Conservation (phyloP, 805 yeast species). For the Wickerhamiella parazyma region DNA sequence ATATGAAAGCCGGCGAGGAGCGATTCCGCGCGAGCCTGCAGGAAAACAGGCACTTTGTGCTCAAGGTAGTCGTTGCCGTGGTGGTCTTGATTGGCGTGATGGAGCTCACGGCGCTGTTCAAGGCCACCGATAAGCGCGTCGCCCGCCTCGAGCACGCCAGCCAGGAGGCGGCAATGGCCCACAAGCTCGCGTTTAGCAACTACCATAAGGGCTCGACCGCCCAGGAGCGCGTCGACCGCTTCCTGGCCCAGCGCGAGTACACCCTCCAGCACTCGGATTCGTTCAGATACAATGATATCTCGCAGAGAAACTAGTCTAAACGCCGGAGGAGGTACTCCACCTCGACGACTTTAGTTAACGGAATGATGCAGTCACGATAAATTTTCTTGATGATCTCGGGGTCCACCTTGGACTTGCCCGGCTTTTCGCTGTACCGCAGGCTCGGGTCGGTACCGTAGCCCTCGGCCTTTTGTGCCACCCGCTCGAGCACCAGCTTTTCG, state of each 20-base stretch:
- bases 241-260: constrained; percentile 29
- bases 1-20: constrained; percentile 21
- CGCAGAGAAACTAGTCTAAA: constrained; percentile 33
- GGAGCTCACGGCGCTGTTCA: constrained; percentile 27
- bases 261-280: constrained; percentile 7
- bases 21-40: constrained; percentile 30
- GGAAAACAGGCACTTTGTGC: constrained; percentile 30
- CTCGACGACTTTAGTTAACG: constrained; percentile 89
- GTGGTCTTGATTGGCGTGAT: constrained; percentile 29
- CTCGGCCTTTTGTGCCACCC: constrained; percentile 68
- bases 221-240: constrained; percentile 40
- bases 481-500: constrained; percentile 65
- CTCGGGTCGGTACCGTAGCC: constrained; percentile 85
- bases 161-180: constrained; percentile 2
- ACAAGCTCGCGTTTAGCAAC: constrained; percentile 35
- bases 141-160: constrained; percentile 28
- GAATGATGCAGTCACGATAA: constrained; percentile 80
- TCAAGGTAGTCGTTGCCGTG: constrained; percentile 31
- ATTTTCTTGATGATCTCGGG: constrained; percentile 72
- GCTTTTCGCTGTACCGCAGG: constrained; percentile 47
- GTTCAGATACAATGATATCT: background rate
- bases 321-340: constrained; percentile 80
- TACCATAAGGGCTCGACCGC: constrained; percentile 40
- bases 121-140: constrained; percentile 16
- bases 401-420: constrained; percentile 56